Conservation (phyloP, 208 protist species). For the Blechomonas ayalai region DNA sequence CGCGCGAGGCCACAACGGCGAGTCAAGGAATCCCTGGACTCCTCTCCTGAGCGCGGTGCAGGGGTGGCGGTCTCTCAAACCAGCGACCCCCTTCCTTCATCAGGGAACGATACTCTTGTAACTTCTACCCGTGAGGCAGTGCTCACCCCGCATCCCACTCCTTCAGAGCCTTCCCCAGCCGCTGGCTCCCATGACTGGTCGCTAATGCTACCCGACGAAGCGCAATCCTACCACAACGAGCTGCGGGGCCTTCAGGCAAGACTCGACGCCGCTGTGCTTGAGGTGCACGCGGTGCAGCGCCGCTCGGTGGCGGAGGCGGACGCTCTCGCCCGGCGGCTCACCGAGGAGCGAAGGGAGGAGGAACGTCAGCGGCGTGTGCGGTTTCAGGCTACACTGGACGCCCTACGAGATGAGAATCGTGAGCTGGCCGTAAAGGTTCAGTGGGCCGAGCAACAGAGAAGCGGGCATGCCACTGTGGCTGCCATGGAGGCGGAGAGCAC, state of each 20-base stretch:
- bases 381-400: slow-evolving; percentile 38
- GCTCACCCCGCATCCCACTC: too few relatives aligned
- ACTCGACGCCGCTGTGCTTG: slow-evolving; percentile 16
- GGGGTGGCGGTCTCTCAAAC: too few relatives aligned
- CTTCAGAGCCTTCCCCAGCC: not conserved
- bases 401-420: slow-evolving; percentile 36
- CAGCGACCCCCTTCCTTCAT: too few relatives aligned
- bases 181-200: slow-evolving; percentile 1
- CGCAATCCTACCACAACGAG: slow-evolving; percentile 20
- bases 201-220: slow-evolving; percentile 9
- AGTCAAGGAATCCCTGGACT: too few relatives aligned
- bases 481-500: slow-evolving; percentile 25
- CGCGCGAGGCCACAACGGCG: too few relatives aligned
- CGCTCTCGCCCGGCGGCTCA: slow-evolving; percentile 10
- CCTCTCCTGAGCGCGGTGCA: too few relatives aligned
- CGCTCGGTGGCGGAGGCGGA: slow-evolving; percentile 12
- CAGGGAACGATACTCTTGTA: too few relatives aligned
- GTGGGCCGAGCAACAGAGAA: slow-evolving; percentile 4
- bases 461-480: slow-evolving; percentile 7
- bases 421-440: slow-evolving; percentile 26
- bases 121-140: too few relatives aligned
- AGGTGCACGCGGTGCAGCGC: slow-evolving; percentile 1
- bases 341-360: slow-evolving; percentile 21
- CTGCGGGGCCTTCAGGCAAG: slow-evolving; percentile 19
- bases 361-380: slow-evolving; percentile 24